These are phyloP conservation scores for Pseudocercospora cruenta DNA, from an alignment of 2,329 filamentous ascomycete genomes.

Conservation along the genomic window DNA sequence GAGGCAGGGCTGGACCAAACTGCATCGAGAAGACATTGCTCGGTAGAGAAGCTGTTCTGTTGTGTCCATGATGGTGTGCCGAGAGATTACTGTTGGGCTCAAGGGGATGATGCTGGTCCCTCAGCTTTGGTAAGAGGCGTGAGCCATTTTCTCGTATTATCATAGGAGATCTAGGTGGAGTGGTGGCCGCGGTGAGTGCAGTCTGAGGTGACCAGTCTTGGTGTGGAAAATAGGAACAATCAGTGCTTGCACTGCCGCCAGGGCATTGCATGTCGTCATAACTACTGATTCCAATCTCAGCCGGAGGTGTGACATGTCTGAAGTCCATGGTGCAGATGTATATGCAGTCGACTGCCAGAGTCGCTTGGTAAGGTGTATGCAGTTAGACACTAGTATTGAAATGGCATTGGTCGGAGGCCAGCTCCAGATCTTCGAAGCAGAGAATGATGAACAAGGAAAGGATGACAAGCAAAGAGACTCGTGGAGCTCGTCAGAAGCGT, in stretches of 20 bases:
- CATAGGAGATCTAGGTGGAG: slow-evolving; percentile 36
- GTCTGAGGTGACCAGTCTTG: slow-evolving; percentile 39
- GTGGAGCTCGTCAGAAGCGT: slow-evolving; percentile 42
- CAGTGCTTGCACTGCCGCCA: slow-evolving; percentile 38
- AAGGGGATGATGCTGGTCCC: slow-evolving; percentile 37
- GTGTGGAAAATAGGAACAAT: slow-evolving; percentile 30
- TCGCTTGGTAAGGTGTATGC: slow-evolving; percentile 15
- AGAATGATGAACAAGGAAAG: slow-evolving; percentile 41
- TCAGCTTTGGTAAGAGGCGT: slow-evolving; percentile 33
- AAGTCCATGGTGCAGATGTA: slow-evolving; percentile 45
- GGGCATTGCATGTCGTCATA: slow-evolving; percentile 34
- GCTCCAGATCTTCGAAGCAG: slow-evolving; percentile 47
- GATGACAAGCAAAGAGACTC: slow-evolving; percentile 43
- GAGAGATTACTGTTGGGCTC: slow-evolving; percentile 20
- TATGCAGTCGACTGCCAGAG: slow-evolving; percentile 27
- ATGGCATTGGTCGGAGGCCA: slow-evolving; percentile 43
- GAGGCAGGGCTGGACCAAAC: slow-evolving; percentile 31
- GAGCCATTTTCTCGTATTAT: slow-evolving; percentile 36
- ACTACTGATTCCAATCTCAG: slow-evolving; percentile 36
- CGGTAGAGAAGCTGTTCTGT: slow-evolving; percentile 35
- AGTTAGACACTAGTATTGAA: slow-evolving; percentile 34
- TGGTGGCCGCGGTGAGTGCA: slow-evolving; percentile 35
- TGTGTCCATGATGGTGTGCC: slow-evolving; percentile 27
- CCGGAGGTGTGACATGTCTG: slow-evolving; percentile 52
- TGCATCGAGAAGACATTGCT: slow-evolving; percentile 33